Evolutionary conservation across 78 protist genomes (phyloP).

Genomic region (Bodo saltans): DNA sequence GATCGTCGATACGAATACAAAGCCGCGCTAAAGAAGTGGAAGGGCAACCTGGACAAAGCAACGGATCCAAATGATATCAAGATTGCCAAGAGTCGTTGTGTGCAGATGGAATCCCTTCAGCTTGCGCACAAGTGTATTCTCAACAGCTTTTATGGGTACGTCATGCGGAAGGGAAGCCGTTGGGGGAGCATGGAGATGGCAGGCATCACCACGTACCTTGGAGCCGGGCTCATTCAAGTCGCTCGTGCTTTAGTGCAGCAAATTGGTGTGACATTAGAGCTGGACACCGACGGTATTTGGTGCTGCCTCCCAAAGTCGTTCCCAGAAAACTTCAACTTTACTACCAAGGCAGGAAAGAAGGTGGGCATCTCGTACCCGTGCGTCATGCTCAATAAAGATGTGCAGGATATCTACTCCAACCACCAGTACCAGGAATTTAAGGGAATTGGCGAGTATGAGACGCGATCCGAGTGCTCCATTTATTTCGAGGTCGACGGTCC

Average conservation of each 20-base stretch:
- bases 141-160: slow-evolving; percentile 99
- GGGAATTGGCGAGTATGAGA: neutral
- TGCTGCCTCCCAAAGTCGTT: slow-evolving; percentile 89
- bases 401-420: slow-evolving; percentile 74
- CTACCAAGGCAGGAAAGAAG: slow-evolving; percentile 17
- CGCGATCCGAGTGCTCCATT: slow-evolving; percentile 84
- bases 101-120: slow-evolving; percentile 97
- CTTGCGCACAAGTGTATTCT: slow-evolving; percentile 99
- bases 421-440: slow-evolving; percentile 86
- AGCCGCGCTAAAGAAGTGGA: slow-evolving; percentile 67
- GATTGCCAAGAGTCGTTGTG: slow-evolving; percentile 44
- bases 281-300: slow-evolving; percentile 99
- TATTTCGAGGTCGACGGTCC: slow-evolving; percentile 99
- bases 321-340: slow-evolving; percentile 81
- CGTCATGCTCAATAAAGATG: slow-evolving; percentile 84
- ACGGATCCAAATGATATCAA: neutral
- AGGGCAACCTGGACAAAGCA: slow-evolving; percentile 45
- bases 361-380: slow-evolving; percentile 75
- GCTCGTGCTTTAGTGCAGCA: slow-evolving; percentile 78
- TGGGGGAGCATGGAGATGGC: slow-evolving; percentile 99
- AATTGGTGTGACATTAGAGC: slow-evolving; percentile 94
- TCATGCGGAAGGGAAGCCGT: slow-evolving; percentile 96
- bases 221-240: slow-evolving; percentile 88
- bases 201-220: slow-evolving; percentile 94
- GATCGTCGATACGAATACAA: slow-evolving; percentile 94